Evolutionary conservation across 164 flowering plant species (phyloP), one percentile per base, ranked within the genome.

Genomic region (Tinospora cordifolia): DNA sequence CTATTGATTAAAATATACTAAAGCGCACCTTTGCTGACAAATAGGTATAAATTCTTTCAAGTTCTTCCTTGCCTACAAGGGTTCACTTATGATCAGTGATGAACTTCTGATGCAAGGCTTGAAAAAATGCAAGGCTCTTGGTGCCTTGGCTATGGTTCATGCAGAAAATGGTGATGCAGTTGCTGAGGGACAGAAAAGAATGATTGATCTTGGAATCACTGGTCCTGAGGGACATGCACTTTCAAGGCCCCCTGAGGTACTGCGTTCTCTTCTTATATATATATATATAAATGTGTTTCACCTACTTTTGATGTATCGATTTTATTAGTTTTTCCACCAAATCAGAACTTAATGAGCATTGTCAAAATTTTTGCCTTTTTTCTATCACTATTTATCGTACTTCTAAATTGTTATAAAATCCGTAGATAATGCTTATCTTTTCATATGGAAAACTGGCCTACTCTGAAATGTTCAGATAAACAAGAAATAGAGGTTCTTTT

Each of bases 111-210:
- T 94, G 63, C 83, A 90, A 78, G 99, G 91, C 62, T 78, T 94
- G 54, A 85, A 89, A 74, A 88, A 83, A 66, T 94, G 99, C 85
- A 94, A 92, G 81, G 83, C 97, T 67, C 93, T 94, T 83, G 99
- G 99, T 75, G 97, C 99, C 34, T 70, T 94, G 74, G 87, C 99
- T 41, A 89, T 90, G 99, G 99, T 94, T 65, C 99, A 94, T 81
- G 99, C 99, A 65, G 98, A 94, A 86, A 94, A 94, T 85, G 97
- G 97, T 66, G 99, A 94, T 83, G 99, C 90, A 73, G 97, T 89
- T 36, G 87, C 78, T 73, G 92, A 88, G 79, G 99, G 97, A 64
- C 97, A 94, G 75, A 83, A 82, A 44, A 85, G 87, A 80, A 90
- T 94, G 92, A 89, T 92, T 60, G 87, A 88, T 69, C 96, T 94